Evolutionary conservation across 768 basidiomycete genomes (phyloP).

Genomic region (Lepiota subincarnata): DNA sequence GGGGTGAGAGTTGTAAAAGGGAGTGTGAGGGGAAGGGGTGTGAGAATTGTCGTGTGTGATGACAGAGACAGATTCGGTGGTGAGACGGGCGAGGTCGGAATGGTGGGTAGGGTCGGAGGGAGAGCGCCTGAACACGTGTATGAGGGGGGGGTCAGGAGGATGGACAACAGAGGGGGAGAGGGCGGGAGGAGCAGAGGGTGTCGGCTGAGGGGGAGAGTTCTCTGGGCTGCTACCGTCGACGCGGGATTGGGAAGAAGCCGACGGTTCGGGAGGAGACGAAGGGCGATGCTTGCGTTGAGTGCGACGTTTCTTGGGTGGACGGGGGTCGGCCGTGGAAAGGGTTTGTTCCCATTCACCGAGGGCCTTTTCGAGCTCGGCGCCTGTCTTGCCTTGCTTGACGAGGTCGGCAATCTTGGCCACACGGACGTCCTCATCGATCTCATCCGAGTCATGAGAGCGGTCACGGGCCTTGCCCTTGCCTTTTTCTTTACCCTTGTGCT

Average conservation of each 20-base stretch:
- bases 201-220: neutral
- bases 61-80: conserved; percentile 6
- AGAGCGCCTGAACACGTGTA: conserved; percentile 61
- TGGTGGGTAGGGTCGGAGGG: conserved; percentile 45
- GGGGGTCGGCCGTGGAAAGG: conserved; percentile 9
- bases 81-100: conserved; percentile 4
- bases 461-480: conserved; percentile 17
- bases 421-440: conserved; percentile 40
- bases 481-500: conserved; percentile 18
- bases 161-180: neutral
- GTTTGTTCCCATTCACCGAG: conserved; percentile 57
- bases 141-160: neutral
- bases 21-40: conserved; percentile 3
- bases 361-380: conserved; percentile 55
- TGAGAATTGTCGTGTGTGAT: conserved; percentile 10
- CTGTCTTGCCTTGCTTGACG: conserved; percentile 63
- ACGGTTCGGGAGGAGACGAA: neutral
- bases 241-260: neutral
- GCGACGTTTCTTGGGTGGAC: conserved; percentile 6
- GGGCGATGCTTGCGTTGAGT: conserved; percentile 1
- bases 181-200: neutral
- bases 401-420: conserved; percentile 66
- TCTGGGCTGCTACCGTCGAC: conserved; percentile 10
- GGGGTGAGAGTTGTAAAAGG: conserved; percentile 2
- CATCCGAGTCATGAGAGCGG: conserved; percentile 14